phyloP scores from a whole-genome alignment of 768 basidiomycete genomes.

The Russula emetica region DNA sequence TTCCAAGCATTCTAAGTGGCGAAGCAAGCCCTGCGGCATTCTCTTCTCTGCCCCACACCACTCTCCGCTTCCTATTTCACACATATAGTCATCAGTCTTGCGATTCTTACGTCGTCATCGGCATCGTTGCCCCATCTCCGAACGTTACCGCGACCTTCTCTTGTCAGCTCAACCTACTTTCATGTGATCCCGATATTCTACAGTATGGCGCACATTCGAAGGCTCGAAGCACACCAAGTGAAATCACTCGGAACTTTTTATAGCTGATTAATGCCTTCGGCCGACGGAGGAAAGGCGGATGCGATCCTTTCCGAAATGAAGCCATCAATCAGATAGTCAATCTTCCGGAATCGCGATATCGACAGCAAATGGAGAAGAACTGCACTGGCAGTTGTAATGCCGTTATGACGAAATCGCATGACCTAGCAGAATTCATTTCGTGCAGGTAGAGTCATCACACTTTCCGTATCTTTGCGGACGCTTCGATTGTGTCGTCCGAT shows the following conservation, averaged over 20 bases:
- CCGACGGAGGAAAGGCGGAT: conserved; percentile 2
- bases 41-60: neutral
- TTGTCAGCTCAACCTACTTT: neutral
- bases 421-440: neutral
- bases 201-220: too few species aligned
- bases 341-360: too few species aligned
- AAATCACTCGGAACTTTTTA: neutral
- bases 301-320: neutral
- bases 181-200: neutral
- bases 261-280: neutral
- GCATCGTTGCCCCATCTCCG: neutral
- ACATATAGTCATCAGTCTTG: neutral
- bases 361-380: too few species aligned
- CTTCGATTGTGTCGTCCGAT: neutral
- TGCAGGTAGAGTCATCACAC: neutral
- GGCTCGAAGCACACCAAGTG: neutral
- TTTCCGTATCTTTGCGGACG: neutral
- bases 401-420: neutral
- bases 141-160: neutral
- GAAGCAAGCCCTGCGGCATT: neutral
- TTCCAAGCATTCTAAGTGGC: neutral
- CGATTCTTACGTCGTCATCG: neutral
- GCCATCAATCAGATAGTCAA: neutral
- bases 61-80: neutral
- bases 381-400: too few species aligned